phyloP scores from a whole-genome alignment of 75 land plant species.

The Gnetum montanum region DNA sequence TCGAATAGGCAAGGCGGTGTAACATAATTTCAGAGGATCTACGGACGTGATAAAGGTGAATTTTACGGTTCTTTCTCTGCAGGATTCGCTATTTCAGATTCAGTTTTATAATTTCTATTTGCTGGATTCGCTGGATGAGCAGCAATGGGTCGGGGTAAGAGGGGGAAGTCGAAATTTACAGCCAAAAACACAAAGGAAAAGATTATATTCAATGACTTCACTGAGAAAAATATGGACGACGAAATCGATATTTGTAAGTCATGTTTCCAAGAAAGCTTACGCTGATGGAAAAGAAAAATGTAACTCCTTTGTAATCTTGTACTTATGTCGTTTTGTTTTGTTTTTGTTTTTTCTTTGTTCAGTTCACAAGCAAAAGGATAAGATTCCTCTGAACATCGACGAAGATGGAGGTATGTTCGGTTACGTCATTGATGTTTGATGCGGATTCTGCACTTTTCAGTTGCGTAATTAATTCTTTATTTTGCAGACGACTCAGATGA shows the following conservation, averaged over 20 bases:
- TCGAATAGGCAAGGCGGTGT: too few relatives aligned
- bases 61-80: too few relatives aligned
- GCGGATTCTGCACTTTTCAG: background rate
- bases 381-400: constrained; percentile 41
- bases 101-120: too few relatives aligned
- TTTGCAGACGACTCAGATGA: constrained; percentile 35
- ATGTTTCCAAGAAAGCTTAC: background rate
- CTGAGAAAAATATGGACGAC: constrained; percentile 28
- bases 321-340: background rate
- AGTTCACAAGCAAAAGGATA: constrained; percentile 61
- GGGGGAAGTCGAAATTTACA: background rate
- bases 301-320: too few relatives aligned
- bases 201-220: background rate
- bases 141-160: background rate
- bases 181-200: background rate
- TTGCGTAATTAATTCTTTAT: background rate
- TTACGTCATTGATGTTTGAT: background rate
- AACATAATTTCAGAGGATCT: too few relatives aligned
- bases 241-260: constrained; percentile 41
- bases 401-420: constrained; percentile 16
- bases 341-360: constrained; percentile 1
- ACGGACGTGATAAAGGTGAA: too few relatives aligned
- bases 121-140: too few relatives aligned
- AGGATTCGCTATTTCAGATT: too few relatives aligned
- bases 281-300: background rate